Base-by-base conservation (phyloP, 2,329 filamentous ascomycete genomes). In the Pseudogymnoascus sp. region DNA sequence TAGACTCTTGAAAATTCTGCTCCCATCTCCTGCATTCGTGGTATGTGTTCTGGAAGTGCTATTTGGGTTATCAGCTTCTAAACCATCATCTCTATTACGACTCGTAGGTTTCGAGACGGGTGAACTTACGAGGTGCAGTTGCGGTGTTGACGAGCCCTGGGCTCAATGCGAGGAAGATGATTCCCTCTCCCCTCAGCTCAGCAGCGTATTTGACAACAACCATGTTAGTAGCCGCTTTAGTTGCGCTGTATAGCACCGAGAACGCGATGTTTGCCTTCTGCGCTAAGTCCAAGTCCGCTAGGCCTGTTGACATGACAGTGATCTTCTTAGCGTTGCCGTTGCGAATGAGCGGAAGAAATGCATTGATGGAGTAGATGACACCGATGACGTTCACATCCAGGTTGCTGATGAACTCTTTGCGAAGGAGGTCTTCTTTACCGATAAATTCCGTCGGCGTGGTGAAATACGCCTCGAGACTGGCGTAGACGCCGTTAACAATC, bases 311-410 rank as follows among this genome's bases (percentile, higher is more conserved):
- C 4, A 87, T 77, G 21, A 76, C 68, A 26, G 83, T 76, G n/a
- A 84, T 74, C 68, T 86, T 86, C 70, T 86, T 86, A 11, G 65
- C 68, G 0, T 71, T 68, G 4, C 83, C 79, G 53, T 81, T 79
- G 1, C 76, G 72, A 33, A 88, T 72, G 0, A 85, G 75, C 0
- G 84, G 83, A 0, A 82, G 53, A 68, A 83, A 84, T 1, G 79
- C 67, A 66, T 82, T 81, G 70, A 82, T 78, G 0, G 83, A 75
- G 65, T 84, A 77, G 62, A 86, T 73, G 60, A 81, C 78, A 44
- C 77, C 82, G 7, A 83, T 42, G 6, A 82, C 79, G 64, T 87
- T 87, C 66, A 75, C 73, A 2, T 79, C 70, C 66, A 81, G 78
- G 1, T 65, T 46, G 5, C 71, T 35, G 2, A 66, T 26, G 4